Conservation (phyloP, 2,329 filamentous ascomycete genomes). For the Cercospora sp. region DNA sequence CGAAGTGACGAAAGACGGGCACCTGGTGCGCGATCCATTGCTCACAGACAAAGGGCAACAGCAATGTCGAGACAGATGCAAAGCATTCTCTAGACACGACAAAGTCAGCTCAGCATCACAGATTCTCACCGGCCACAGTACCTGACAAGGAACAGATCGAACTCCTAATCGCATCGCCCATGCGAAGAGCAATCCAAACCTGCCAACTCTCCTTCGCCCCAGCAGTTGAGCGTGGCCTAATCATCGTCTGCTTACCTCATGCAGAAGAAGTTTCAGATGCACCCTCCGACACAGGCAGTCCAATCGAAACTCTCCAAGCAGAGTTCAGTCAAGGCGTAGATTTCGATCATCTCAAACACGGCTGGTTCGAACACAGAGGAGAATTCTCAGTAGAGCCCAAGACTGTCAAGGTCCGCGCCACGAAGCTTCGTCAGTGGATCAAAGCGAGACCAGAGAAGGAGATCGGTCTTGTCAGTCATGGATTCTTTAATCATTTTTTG, state of each 20-base stretch:
- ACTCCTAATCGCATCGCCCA: slow-evolving; percentile 34
- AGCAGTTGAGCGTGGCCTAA: slow-evolving; percentile 29
- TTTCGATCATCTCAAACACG: slow-evolving; percentile 30
- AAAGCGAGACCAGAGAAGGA: slow-evolving; percentile 32
- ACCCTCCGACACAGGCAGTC: slow-evolving; percentile 33
- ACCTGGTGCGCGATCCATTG: slow-evolving; percentile 31
- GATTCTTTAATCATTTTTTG: slow-evolving; percentile 36
- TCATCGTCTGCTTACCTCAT: slow-evolving; percentile 32
- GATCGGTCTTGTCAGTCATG: slow-evolving; percentile 35
- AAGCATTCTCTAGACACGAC: slow-evolving; percentile 31
- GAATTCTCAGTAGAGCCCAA: slow-evolving; percentile 31
- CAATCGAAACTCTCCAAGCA: slow-evolving; percentile 21
- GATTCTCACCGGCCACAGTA: background rate
- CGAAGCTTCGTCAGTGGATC: slow-evolving; percentile 32
- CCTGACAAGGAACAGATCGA: slow-evolving; percentile 28
- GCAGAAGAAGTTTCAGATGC: slow-evolving; percentile 35
- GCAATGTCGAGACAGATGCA: slow-evolving; percentile 29
- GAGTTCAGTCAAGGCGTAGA: slow-evolving; percentile 32
- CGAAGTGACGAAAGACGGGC: slow-evolving; percentile 31
- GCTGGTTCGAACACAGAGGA: slow-evolving; percentile 34
- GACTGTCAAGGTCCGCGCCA: slow-evolving; percentile 30
- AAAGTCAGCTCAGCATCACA: slow-evolving; percentile 18
- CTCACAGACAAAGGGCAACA: slow-evolving; percentile 33
- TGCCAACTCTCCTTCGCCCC: slow-evolving; percentile 32
- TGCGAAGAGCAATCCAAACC: slow-evolving; percentile 34